These are phyloP conservation scores for Mycosphaerelloides madeirae DNA, from an alignment of 2,329 filamentous ascomycete genomes.

Conservation along the genomic window DNA sequence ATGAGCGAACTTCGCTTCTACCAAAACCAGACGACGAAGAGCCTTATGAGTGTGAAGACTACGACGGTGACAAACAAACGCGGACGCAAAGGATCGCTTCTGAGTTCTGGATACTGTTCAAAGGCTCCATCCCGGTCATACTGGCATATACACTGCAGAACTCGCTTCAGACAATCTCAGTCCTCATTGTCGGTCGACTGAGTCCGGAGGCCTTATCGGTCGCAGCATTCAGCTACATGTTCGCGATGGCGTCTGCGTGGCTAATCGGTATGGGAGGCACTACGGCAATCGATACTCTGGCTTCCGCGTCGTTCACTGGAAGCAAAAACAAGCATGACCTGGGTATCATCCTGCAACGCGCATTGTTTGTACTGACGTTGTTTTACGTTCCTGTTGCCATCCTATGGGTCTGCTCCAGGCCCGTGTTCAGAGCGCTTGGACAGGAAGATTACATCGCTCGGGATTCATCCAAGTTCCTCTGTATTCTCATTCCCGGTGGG, in stretches of 20 bases:
- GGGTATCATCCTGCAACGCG: conserved; percentile 71
- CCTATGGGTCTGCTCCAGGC: conserved; percentile 71
- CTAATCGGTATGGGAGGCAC: conserved; percentile 80
- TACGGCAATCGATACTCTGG: conserved; percentile 79
- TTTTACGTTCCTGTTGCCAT: conserved; percentile 71
- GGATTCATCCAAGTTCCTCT: conserved; percentile 69
- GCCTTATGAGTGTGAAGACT: conserved; percentile 30
- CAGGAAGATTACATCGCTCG: conserved; percentile 73
- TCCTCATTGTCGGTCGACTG: conserved; percentile 73
- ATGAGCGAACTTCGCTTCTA: conserved; percentile 43
- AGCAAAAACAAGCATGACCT: conserved; percentile 73
- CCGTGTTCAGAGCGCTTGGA: conserved; percentile 67
- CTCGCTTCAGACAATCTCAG: conserved; percentile 75
- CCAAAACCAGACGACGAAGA: conserved; percentile 37
- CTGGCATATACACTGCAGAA: conserved; percentile 82
- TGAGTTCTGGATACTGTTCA: conserved; percentile 65
- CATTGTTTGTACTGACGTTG: conserved; percentile 63
- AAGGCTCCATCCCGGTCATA: conserved; percentile 70
- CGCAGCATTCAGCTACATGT: conserved; percentile 88
- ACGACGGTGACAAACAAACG: conserved; percentile 34
- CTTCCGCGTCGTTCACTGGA: conserved; percentile 76
- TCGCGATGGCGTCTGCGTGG: conserved; percentile 85
- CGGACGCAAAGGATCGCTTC: conserved; percentile 39
- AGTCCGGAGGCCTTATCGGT: conserved; percentile 76
- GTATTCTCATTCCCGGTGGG: conserved; percentile 70